Conservation (phyloP, 768 basidiomycete species). For the Strobilomyces dryophilus region DNA sequence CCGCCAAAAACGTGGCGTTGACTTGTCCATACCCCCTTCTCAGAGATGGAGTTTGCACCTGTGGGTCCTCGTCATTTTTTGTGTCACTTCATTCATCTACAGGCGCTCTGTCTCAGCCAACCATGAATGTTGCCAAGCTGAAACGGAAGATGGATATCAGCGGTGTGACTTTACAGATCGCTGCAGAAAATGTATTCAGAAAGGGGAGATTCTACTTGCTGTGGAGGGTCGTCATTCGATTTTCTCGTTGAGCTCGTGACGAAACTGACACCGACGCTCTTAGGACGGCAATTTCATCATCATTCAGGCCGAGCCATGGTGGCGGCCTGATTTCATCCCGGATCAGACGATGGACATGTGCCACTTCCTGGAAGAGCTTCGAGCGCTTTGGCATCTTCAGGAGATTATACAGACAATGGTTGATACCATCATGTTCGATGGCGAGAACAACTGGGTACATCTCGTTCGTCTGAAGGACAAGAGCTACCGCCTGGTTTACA, state of each 20-base stretch:
- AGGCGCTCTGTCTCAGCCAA: conserved; percentile 7
- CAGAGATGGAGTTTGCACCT: conserved; percentile 26
- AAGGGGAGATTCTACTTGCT: conserved; percentile 24
- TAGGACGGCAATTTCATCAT: conserved; percentile 27
- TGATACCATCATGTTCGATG: conserved; percentile 26
- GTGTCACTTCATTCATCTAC: conserved; percentile 6
- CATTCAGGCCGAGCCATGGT: conserved; percentile 31
- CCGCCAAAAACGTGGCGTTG: conserved; percentile 16
- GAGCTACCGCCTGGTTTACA: conserved; percentile 26
- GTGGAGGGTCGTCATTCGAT: conserved; percentile 21
- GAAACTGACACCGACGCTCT: conserved; percentile 5
- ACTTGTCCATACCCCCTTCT: neutral
- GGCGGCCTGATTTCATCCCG: conserved; percentile 11
- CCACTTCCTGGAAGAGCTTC: conserved; percentile 14
- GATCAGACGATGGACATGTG: neutral
- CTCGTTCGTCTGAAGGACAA: conserved; percentile 28
- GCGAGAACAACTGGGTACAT: conserved; percentile 33
- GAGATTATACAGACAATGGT: conserved; percentile 34
- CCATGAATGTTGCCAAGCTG: conserved; percentile 19
- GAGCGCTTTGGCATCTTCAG: conserved; percentile 21
- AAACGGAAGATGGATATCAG: conserved; percentile 24
- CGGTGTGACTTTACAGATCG: conserved; percentile 19
- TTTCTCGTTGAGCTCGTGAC: neutral
- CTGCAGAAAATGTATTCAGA: neutral
- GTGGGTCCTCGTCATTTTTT: conserved; percentile 23